Evolutionary conservation across 768 basidiomycete genomes (phyloP).

Genomic region (Trametes punicea): DNA sequence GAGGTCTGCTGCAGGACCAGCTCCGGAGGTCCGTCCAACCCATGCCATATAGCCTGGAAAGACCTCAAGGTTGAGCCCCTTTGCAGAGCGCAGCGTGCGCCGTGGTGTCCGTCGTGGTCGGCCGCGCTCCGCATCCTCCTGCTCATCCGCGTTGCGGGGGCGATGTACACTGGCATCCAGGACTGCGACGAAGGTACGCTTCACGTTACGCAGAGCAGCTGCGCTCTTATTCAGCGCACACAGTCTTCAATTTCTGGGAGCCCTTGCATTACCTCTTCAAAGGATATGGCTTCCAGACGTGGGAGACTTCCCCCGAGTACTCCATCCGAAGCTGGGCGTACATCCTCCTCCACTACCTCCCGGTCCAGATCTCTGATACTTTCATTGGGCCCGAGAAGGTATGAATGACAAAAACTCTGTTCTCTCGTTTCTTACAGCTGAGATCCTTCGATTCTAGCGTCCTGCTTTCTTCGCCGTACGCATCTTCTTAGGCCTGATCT

Average conservation of each 20-base stretch:
- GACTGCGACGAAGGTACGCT: constrained; percentile 94
- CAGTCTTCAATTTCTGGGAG: constrained; percentile 99
- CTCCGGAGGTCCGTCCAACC: constrained; percentile 53
- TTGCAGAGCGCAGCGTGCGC: constrained; percentile 60
- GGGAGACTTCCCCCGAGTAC: constrained; percentile 91
- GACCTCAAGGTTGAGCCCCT: not conserved
- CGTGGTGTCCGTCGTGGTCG: constrained; percentile 85
- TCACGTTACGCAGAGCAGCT: not conserved
- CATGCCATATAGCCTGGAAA: not conserved
- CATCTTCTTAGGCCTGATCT: constrained; percentile 70
- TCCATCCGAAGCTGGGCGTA: constrained; percentile 97
- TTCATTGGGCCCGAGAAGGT: constrained; percentile 73
- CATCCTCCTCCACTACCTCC: constrained; percentile 74
- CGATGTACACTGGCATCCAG: constrained; percentile 93
- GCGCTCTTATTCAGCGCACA: not conserved
- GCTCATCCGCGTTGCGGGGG: constrained; percentile 73
- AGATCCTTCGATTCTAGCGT: constrained; percentile 49
- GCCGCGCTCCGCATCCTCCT: constrained; percentile 81
- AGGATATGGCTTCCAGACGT: constrained; percentile 93
- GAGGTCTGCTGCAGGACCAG: constrained; percentile 77
- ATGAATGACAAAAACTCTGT: constrained; percentile 15
- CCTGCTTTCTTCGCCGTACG: constrained; percentile 87
- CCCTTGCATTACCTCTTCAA: constrained; percentile 88
- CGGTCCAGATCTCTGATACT: constrained; percentile 52
- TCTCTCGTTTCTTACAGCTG: not conserved